Conservation (phyloP, 352 stramenopile species). For the Globisporangium perplexum region DNA sequence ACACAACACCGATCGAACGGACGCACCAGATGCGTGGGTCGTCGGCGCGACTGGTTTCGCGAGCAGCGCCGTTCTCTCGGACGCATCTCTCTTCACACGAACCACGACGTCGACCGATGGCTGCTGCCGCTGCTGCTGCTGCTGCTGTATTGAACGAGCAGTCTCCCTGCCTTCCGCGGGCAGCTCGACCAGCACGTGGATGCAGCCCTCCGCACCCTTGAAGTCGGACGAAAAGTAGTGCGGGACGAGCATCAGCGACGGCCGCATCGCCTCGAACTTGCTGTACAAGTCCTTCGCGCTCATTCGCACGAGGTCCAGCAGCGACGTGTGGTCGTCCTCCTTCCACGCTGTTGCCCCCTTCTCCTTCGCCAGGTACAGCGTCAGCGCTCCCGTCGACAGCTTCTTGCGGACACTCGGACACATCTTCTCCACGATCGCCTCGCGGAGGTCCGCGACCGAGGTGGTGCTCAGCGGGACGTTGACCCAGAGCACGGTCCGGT, state of each 20-base stretch:
- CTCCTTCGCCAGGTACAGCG: conserved; percentile 1
- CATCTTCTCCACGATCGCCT: neutral
- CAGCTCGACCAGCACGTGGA: neutral
- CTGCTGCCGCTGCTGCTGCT: neutral
- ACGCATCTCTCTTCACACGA: neutral
- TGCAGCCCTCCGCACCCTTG: neutral
- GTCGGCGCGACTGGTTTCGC: neutral
- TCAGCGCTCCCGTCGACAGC: neutral
- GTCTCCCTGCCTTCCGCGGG: neutral
- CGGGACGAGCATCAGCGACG: neutral
- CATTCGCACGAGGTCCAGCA: neutral
- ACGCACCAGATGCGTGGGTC: neutral
- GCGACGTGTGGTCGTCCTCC: neutral
- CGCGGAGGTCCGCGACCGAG: neutral
- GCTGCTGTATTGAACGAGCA: neutral
- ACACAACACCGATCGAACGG: no score
- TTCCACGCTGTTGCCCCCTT: neutral
- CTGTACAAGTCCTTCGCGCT: neutral
- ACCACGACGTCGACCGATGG: neutral
- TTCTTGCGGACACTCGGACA: neutral
- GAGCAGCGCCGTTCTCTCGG: neutral
- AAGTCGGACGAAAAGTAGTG: neutral
- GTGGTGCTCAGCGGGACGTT: neutral
- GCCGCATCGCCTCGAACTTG: neutral
- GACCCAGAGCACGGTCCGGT: neutral